Evolutionary conservation across 176 grass and related monocot species (phyloP), one percentile per base, ranked within the genome.

Genomic region (Puya raimondii): DNA sequence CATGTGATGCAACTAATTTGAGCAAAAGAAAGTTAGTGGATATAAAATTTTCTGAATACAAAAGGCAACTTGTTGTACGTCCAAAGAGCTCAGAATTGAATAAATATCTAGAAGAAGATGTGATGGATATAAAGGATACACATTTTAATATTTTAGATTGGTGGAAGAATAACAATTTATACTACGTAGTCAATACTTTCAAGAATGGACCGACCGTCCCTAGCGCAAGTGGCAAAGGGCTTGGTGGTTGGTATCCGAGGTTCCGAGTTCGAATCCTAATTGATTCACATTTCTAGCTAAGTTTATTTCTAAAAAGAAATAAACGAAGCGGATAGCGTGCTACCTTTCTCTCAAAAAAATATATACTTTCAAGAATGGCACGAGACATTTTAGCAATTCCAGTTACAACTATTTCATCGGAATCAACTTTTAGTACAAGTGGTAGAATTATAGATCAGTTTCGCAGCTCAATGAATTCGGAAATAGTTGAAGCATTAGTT

Each of bases 381-480:
- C 27, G 73, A 16, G 80, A 82, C 48, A 65, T 59, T 20, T 53
- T 65, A 13, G 67, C 67, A 0, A 82, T 82, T 48, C 66, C 54
- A 14, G 22, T 76, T 17, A 56, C 67, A 51, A 72, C 47, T 0
- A 20, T 82, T 11, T 66, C 72, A 23, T 82, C 48, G 0, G 48
- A 82, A 49, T 82, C 47, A 0, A 42, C 58, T 48, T 82, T 82
- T 59, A 77, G 66, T 64, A 82, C 47, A n/a, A 23, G 22, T 13
- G 67, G 61, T 3, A 49, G 67, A 17, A 25, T 82, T 1, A 22
- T 82, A 9, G 72, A 48, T 57, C 73, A 26, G 72, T 59, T 61
- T 53, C 48, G 65, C 10, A 71, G 70, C 49, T 6, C 51, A 47
- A 67, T 83, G 49, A 17, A 52, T 20, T 23, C 47, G 14, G 3